A percentile compares a stretch with the other conserved stretches of the same genome.
These are phyloP conservation scores for Podaxis pistillaris DNA, from an alignment of 768 basidiomycete genomes.

Conservation along the genomic window DNA sequence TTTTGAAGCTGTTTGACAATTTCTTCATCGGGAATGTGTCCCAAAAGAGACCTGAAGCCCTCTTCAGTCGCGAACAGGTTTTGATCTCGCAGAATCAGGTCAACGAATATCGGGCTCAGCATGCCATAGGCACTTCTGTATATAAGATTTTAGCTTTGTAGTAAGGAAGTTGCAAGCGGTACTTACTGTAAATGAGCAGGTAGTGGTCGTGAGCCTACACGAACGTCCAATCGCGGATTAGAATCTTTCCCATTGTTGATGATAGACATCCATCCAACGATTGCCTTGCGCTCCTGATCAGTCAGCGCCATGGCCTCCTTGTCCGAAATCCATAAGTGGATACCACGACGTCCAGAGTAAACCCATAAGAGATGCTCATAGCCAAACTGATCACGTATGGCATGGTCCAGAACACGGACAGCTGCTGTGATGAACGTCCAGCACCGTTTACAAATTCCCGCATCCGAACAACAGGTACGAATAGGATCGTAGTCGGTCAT, in stretches of 20 bases:
- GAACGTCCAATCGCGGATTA: conserved; percentile 79
- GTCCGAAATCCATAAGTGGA: conserved; percentile 98
- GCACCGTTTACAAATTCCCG: conserved; percentile 88
- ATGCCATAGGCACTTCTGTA: conserved; percentile 44
- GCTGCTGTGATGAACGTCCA: conserved; percentile 96
- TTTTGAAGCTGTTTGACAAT: conserved; percentile 46
- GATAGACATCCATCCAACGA: conserved; percentile 87
- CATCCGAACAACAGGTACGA: conserved; percentile 91
- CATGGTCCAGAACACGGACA: conserved; percentile 78
- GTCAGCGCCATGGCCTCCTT: conserved; percentile 82
- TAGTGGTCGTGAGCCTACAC: conserved; percentile 42
- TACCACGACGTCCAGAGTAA: conserved; percentile 97
- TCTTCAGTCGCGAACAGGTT: conserved; percentile 72
- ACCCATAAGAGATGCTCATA: conserved; percentile 93
- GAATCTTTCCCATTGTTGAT: conserved; percentile 79
- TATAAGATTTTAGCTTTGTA: not conserved
- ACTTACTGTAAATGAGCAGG: conserved; percentile 77
- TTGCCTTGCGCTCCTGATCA: conserved; percentile 84
- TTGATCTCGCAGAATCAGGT: conserved; percentile 78
- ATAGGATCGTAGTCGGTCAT: conserved; percentile 99
- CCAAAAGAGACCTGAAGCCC: conserved; percentile 73
- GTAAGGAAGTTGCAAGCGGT: conserved; percentile 2
- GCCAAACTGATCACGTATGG: conserved; percentile 87
- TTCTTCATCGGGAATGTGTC: conserved; percentile 66
- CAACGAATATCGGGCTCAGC: conserved; percentile 56